phyloP scores from a whole-genome alignment of 2,329 filamentous ascomycete species.

The Clathrospora elynae region DNA sequence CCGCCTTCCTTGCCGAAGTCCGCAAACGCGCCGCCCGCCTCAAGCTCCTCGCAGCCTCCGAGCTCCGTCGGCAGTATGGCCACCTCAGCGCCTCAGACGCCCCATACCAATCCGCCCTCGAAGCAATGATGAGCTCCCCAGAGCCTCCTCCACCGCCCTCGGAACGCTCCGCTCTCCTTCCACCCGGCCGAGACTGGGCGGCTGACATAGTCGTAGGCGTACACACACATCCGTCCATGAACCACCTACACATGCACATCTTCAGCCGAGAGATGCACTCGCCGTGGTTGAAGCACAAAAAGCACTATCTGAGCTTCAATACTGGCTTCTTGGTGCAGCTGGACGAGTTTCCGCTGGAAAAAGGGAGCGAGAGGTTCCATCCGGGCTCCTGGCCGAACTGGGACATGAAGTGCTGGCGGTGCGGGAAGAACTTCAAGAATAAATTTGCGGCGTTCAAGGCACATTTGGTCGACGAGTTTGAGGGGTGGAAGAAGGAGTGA shows the following conservation, averaged over 20 bases:
- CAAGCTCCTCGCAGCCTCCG: conserved; percentile 68
- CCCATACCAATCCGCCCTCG: conserved; percentile 62
- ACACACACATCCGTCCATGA: conserved; percentile 90
- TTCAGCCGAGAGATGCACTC: conserved; percentile 80
- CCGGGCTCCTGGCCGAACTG: conserved; percentile 65
- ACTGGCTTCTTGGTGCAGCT: conserved; percentile 82
- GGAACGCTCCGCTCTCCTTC: conserved; percentile 53
- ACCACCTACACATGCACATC: conserved; percentile 87
- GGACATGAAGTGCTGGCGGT: conserved; percentile 84
- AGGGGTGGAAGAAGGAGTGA: conserved; percentile 66
- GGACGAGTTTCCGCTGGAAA: conserved; percentile 75
- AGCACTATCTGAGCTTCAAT: conserved; percentile 91
- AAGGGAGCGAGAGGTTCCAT: conserved; percentile 67
- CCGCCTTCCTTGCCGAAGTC: conserved; percentile 69
- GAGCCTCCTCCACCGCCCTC: conserved; percentile 43
- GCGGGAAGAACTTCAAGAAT: conserved; percentile 73
- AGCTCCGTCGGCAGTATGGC: conserved; percentile 74
- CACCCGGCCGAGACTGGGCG: conserved; percentile 77
- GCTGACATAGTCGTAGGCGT: conserved; percentile 76
- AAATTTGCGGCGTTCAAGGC: conserved; percentile 74
- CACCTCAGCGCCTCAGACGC: conserved; percentile 66
- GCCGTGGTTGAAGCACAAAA: conserved; percentile 72
- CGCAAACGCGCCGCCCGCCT: conserved; percentile 66
- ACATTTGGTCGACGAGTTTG: conserved; percentile 77
- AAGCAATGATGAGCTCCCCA: conserved; percentile 55